Conservation (phyloP, 179 eudicot species). For the Nepenthes alata region DNA sequence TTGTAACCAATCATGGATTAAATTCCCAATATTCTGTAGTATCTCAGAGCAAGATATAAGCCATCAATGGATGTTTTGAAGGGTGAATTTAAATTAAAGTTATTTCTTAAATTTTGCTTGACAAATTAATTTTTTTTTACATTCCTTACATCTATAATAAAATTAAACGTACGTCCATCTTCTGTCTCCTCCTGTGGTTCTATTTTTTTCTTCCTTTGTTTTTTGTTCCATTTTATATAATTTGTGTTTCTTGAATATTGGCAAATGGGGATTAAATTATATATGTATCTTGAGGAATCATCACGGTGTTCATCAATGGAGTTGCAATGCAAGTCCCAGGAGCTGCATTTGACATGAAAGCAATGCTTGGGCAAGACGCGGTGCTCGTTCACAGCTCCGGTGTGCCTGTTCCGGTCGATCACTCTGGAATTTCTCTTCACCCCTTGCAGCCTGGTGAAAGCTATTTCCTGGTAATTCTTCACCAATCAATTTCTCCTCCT, state of each 20-base stretch:
- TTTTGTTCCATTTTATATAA: neutral
- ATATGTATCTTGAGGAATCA: conserved; percentile 22
- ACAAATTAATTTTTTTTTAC: too few species aligned
- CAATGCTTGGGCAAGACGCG: conserved; percentile 56
- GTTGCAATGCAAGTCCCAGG: conserved; percentile 59
- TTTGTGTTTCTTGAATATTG: neutral
- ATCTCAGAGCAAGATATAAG: too few species aligned
- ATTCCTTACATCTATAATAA: too few species aligned
- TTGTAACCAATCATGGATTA: too few species aligned
- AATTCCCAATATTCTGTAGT: too few species aligned
- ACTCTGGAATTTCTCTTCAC: conserved; percentile 47
- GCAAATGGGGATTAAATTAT: neutral
- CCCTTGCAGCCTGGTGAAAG: conserved; percentile 77
- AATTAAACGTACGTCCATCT: too few species aligned
- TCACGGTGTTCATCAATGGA: conserved; percentile 79
- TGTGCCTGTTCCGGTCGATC: conserved; percentile 47
- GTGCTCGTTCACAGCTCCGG: conserved; percentile 66
- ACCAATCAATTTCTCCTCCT: neutral
- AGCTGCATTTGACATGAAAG: conserved; percentile 58
- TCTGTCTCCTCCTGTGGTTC: too few species aligned
- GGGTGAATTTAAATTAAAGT: too few species aligned
- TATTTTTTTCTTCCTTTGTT: neutral
- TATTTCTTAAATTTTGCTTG: too few species aligned
- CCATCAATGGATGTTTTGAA: too few species aligned
- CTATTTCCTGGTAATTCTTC: conserved; percentile 59